Evolutionary conservation across 192 early-diverging fungal species (phyloP), one percentile per base, ranked within the genome.

Genomic region (Cetraspora pellucida): DNA sequence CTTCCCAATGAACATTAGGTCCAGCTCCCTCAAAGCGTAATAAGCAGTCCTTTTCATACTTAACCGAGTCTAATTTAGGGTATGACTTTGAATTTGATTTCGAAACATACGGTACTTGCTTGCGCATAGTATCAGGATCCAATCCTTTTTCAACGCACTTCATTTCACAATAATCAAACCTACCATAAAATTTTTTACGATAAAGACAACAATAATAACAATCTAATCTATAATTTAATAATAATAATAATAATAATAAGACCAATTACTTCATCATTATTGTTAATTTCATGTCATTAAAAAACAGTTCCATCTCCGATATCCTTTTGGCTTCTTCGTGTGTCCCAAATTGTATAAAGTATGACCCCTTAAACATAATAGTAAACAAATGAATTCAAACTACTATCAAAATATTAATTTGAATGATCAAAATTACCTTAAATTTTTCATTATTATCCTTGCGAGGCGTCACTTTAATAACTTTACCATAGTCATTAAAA

Each of bases 261-360:
- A 43, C 13, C 25, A 70, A 79, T 78, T 83, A 84, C 87, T 83
- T 86, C 25, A 82, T 77, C 82, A 84, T 85, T 43, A 87, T 68
- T 28, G 77, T 49, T 52, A 89, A 55, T 44, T 84, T 80, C 59
- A 76, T 61, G 43, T 79, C 85, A 0, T 86, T 78, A 70, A 79
- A 86, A 37, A 82, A 46, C 64, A 87, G 60, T 16, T 82, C 78
- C 76, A 74, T 82, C 23, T 80, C 78, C 27, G 80, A 81, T 37
- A 82, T 79, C 81, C 83, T 85, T 47, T 85, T 83, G 55, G 86
- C 81, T 52, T 85, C 85, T 43, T 87, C 85, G 54, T 80, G 75
- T 23, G 78, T 75, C 11, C 80, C 71, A 57, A 83, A 89, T 77
- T 89, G 85, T 30, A 89, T 78, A 80, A 83, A 87, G n/a, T 84